Conservation (phyloP, 768 basidiomycete genomes). For the Boletus rufocinnamomeus region DNA sequence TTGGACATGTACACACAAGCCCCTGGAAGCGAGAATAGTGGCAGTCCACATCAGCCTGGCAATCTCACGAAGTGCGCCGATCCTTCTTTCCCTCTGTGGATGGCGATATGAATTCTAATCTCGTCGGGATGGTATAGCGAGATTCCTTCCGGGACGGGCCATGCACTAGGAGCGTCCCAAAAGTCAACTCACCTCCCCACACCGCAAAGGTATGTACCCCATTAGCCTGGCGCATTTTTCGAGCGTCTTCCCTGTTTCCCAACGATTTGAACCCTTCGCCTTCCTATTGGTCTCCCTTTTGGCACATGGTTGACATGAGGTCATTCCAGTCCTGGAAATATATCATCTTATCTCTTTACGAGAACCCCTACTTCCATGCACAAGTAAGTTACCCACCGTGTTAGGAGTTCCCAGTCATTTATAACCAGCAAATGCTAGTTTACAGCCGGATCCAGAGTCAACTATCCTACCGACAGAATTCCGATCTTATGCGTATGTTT, state of each 20-base stretch:
- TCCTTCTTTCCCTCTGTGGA: not conserved
- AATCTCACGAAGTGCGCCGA: conserved; percentile 19
- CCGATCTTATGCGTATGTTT: conserved; percentile 23
- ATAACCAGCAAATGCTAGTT: conserved; percentile 5
- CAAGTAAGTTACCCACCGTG: conserved; percentile 19
- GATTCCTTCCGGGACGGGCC: conserved; percentile 6
- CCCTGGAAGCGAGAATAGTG: conserved; percentile 16
- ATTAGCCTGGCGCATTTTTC: not conserved
- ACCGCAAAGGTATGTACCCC: conserved; percentile 31
- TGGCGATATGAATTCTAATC: conserved; percentile 2
- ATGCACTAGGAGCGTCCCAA: conserved; percentile 9
- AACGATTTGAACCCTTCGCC: not conserved
- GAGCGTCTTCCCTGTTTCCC: not conserved
- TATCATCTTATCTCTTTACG: conserved; percentile 33
- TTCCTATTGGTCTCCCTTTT: not conserved
- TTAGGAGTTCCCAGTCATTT: not conserved
- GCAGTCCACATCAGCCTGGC: conserved; percentile 8
- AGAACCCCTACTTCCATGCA: conserved; percentile 16
- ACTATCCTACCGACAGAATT: conserved; percentile 29
- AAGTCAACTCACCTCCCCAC: conserved; percentile 32
- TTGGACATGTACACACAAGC: conserved; percentile 16
- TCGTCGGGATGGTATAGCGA: conserved; percentile 5
- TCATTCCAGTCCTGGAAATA: conserved; percentile 36
- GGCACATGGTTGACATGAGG: conserved; percentile 14
- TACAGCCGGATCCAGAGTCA: conserved; percentile 9